Evolutionary conservation across 164 flowering plant species (phyloP), one percentile per base, ranked within the genome.

Genomic region (Kingdonia uniflora): DNA sequence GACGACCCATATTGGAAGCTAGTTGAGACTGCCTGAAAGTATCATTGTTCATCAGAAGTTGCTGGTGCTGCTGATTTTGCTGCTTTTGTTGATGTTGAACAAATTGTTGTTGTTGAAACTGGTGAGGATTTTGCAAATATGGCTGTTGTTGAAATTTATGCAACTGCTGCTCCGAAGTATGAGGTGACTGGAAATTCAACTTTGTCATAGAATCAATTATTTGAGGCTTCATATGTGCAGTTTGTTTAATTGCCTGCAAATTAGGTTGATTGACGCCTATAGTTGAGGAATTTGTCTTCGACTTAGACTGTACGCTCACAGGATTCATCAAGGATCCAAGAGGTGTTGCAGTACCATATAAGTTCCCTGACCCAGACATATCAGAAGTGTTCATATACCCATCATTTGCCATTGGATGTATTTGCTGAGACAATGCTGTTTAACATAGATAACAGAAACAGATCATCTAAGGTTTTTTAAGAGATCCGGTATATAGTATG

Each of bases 331-430:
- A 41, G 45, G 84, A 63, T 44, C 84, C 87, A 61, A 49, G 64
- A 56, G 86, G 55, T n/a, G 84, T 65, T 24, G 60, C 73, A 52
- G 79, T 53, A 19, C 62, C 74, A 68, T 69, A 80, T 51, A 80
- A 62, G 61, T 71, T 87, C 56, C 81, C 94, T 29, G 92, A 57
- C 22, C 74, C 85, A 63, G 84, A 74, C 52, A 80, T 42, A 66
- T 87, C 91, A 60, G 79, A 20, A 65, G 66, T 58, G 50, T 57
- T 67, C 57, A 70, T 52, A 76, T 74, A 79, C 33, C 73, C 76
- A 72, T 81, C 96, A 68, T 85, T 88, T 78, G 79, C 56, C 58
- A 63, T 62, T 55, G 52, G 33, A 63, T 49, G 24, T 54, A 55
- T 55, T 51, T 52, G 60, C 57, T 60, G 62, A 56, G 62, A 67